Evolutionary conservation across 2,329 filamentous ascomycete species (phyloP).

Genomic region (Clonostachys rhizophaga): DNA sequence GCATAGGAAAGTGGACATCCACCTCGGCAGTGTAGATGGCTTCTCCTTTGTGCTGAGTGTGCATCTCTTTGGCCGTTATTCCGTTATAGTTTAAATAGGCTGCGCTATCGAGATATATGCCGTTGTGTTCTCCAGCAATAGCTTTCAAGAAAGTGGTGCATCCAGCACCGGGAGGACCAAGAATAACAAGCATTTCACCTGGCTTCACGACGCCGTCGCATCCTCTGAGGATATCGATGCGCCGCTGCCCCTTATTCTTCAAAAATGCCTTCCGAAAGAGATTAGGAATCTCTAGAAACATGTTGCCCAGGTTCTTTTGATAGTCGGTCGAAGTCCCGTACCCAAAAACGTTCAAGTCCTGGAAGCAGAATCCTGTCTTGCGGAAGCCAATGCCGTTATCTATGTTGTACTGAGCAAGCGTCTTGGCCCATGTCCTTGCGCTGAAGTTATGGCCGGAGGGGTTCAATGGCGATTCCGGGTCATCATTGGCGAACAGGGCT

Average conservation of each 20-base stretch:
- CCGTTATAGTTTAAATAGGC: conserved; percentile 61
- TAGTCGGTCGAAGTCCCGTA: conserved; percentile 34
- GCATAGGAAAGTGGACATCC: conserved; percentile 55
- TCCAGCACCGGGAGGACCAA: conserved; percentile 47
- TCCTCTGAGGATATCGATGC: conserved; percentile 42
- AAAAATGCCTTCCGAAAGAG: conserved; percentile 44
- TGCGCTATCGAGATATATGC: conserved; percentile 52
- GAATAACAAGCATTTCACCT: conserved; percentile 52
- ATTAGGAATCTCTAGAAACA: conserved; percentile 11
- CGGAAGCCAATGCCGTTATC: conserved; percentile 52
- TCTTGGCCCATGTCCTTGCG: conserved; percentile 54
- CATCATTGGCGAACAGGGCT: conserved; percentile 6
- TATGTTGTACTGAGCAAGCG: conserved; percentile 45
- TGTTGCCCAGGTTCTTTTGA: conserved; percentile 33
- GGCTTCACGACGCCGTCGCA: conserved; percentile 47
- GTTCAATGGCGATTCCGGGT: conserved; percentile 44
- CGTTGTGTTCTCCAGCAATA: conserved; percentile 55
- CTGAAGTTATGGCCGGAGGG: conserved; percentile 48
- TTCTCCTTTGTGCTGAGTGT: conserved; percentile 49
- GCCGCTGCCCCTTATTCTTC: conserved; percentile 26
- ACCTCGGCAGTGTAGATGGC: conserved; percentile 64
- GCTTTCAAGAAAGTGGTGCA: conserved; percentile 64
- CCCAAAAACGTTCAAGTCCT: conserved; percentile 35
- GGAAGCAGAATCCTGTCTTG: conserved; percentile 55
- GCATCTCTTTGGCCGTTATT: conserved; percentile 52